phyloP scores from a whole-genome alignment of 257 asterid species.

The Penstemon barbatus region DNA sequence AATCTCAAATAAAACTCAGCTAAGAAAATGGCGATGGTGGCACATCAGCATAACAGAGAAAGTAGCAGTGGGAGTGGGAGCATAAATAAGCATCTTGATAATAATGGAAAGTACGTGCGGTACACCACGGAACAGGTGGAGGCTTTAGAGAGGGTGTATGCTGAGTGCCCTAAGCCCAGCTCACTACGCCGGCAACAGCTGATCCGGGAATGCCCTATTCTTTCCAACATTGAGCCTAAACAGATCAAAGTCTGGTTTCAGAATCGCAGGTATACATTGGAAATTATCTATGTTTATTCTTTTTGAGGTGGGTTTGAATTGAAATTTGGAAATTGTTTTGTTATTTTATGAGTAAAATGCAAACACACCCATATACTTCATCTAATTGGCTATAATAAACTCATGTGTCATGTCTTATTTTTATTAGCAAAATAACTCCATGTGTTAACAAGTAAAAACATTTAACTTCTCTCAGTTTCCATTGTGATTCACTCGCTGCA shows the following conservation, averaged over 20 bases:
- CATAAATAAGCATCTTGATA: constrained; percentile 70
- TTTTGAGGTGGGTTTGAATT: not conserved
- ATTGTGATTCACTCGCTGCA: too few relatives aligned
- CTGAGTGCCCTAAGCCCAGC: constrained; percentile 91
- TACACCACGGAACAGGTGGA: constrained; percentile 95
- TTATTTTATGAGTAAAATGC: too few relatives aligned
- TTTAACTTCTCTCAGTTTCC: too few relatives aligned
- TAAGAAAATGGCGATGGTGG: constrained; percentile 83
- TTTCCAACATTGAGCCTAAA: constrained; percentile 81
- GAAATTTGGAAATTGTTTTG: not conserved
- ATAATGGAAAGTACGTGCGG: constrained; percentile 74
- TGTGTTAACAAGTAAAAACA: too few relatives aligned
- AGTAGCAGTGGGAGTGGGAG: constrained; percentile 67
- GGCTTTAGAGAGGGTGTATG: constrained; percentile 87
- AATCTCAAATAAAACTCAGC: not conserved
- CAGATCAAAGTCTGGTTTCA: constrained; percentile 99
- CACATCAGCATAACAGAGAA: constrained; percentile 67
- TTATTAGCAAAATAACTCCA: too few relatives aligned
- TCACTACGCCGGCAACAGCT: constrained; percentile 85
- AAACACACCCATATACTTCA: too few relatives aligned
- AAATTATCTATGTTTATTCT: not conserved
- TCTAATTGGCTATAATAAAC: too few relatives aligned
- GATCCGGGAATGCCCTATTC: constrained; percentile 82
- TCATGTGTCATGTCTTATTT: too few relatives aligned
- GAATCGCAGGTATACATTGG: constrained; percentile 65